Conservation (phyloP, 192 early-diverging fungal genomes). For the Geranomyces michiganensis region DNA sequence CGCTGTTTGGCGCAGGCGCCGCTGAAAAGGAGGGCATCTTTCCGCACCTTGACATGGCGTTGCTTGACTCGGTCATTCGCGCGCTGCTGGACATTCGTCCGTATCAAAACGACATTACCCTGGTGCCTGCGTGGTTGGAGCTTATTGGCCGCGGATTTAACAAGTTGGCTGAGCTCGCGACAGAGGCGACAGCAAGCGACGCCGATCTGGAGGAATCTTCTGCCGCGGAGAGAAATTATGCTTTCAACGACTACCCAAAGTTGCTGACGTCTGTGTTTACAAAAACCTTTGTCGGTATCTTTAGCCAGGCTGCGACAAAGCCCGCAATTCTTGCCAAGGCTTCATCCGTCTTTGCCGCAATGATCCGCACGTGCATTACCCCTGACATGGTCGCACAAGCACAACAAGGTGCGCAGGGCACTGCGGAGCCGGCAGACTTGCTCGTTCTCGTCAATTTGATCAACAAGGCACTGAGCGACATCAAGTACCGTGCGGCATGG, state of each 20-base stretch:
- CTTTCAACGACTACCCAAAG: slow-evolving; percentile 41
- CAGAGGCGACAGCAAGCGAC: slow-evolving; percentile 17
- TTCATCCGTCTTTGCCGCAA: slow-evolving; percentile 67
- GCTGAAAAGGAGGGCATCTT: slow-evolving; percentile 39
- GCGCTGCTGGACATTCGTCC: slow-evolving; percentile 68
- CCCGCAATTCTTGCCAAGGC: slow-evolving; percentile 55
- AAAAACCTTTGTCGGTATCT: slow-evolving; percentile 39
- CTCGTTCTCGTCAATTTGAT: slow-evolving; percentile 30
- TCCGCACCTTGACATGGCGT: slow-evolving; percentile 35
- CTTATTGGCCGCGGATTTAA: slow-evolving; percentile 76
- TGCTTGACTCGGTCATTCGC: slow-evolving; percentile 40
- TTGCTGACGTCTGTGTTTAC: slow-evolving; percentile 38
- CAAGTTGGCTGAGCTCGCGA: slow-evolving; percentile 62
- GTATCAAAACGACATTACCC: slow-evolving; percentile 76
- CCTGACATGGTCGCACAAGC: slow-evolving; percentile 56
- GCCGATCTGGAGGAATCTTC: slow-evolving; percentile 13
- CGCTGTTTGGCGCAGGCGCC: slow-evolving; percentile 56
- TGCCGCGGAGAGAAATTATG: slow-evolving; percentile 12
- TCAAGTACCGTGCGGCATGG: slow-evolving; percentile 84
- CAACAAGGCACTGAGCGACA: slow-evolving; percentile 48
- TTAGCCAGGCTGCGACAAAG: slow-evolving; percentile 36
- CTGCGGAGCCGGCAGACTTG: neutral
- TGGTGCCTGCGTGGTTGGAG: slow-evolving; percentile 83
- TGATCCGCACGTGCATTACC: slow-evolving; percentile 76
- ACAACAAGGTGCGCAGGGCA: slow-evolving; percentile 9